These are phyloP conservation scores for Schwanniomyces occidentalis DNA, from an alignment of 805 yeast species.

Conservation along the genomic window DNA sequence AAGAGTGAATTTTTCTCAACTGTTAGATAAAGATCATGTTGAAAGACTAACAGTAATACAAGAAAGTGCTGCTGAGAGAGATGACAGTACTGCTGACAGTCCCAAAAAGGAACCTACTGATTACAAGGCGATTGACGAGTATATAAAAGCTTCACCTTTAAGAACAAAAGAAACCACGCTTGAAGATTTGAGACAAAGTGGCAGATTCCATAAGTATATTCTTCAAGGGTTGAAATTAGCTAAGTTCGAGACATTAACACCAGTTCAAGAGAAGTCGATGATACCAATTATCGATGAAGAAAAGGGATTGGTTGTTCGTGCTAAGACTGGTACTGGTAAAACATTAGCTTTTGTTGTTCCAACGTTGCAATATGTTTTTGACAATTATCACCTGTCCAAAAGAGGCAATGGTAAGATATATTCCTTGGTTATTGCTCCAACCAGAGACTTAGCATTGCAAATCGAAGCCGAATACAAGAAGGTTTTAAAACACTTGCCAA, in stretches of 20 bases:
- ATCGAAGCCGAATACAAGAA: slow-evolving; percentile 64
- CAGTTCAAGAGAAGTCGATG: slow-evolving; percentile 67
- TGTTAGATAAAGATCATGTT: too few relatives aligned
- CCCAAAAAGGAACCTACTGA: too few relatives aligned
- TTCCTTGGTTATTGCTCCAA: slow-evolving; percentile 78
- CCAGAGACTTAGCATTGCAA: slow-evolving; percentile 88
- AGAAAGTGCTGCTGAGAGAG: too few relatives aligned
- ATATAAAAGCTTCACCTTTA: too few relatives aligned
- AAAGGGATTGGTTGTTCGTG: slow-evolving; percentile 79
- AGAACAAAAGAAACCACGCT: too few relatives aligned
- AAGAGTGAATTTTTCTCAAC: too few relatives aligned
- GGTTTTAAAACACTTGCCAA: slow-evolving; percentile 29
- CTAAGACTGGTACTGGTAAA: slow-evolving; percentile 95
- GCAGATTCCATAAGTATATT: slow-evolving; percentile 13
- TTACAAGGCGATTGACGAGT: too few relatives aligned
- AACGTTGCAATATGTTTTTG: slow-evolving; percentile 52
- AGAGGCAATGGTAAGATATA: slow-evolving; percentile 43
- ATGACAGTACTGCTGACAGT: too few relatives aligned
- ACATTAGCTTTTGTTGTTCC: slow-evolving; percentile 89
- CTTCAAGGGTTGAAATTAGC: slow-evolving; percentile 37
- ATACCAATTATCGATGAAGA: slow-evolving; percentile 53
- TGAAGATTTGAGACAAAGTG: slow-evolving; percentile 9
- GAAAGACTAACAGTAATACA: too few relatives aligned
- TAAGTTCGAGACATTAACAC: slow-evolving; percentile 57
- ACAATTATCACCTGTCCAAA: slow-evolving; percentile 24